Evolutionary conservation across 805 yeast species (phyloP).

Genomic region (Barnettozyma pratensis): DNA sequence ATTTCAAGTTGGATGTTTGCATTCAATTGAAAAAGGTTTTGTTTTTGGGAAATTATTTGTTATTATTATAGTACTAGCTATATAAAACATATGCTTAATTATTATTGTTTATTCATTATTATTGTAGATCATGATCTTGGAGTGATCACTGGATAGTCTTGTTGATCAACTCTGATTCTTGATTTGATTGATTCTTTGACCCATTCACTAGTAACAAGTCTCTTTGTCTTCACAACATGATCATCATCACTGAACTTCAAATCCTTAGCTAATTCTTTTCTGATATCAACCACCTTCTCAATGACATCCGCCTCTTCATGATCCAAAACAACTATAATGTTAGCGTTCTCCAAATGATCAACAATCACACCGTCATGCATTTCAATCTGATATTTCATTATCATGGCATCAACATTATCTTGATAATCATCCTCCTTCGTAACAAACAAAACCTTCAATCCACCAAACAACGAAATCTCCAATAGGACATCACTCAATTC

Average conservation of each 20-base stretch:
- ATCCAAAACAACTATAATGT: conserved; percentile 36
- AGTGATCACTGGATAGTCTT: conserved; percentile 21
- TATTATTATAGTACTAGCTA: not conserved
- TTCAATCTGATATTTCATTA: conserved; percentile 25
- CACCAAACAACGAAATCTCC: conserved; percentile 30
- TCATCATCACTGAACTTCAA: not conserved
- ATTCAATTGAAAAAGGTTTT: too few species aligned
- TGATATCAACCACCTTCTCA: conserved; percentile 3
- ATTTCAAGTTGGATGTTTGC: too few species aligned
- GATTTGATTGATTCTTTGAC: conserved; percentile 29
- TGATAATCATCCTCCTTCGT: conserved; percentile 9
- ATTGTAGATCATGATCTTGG: not conserved
- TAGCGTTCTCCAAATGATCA: conserved; percentile 25
- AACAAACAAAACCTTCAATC: conserved; percentile 30
- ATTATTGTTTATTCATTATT: not conserved
- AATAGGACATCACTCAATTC: conserved; percentile 6
- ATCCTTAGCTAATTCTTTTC: conserved; percentile 9
- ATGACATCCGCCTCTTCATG: conserved; percentile 2
- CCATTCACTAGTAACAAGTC: conserved; percentile 27
- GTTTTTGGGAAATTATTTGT: not conserved
- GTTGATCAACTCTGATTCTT: conserved; percentile 27
- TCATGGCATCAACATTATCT: conserved; percentile 6
- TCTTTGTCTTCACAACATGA: conserved; percentile 1
- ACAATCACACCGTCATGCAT: conserved; percentile 42
- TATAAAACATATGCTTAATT: not conserved